Evolutionary conservation across 1,284 basidiomycete genomes (phyloP).

Genomic region (Trichosporon coremiiforme): DNA sequence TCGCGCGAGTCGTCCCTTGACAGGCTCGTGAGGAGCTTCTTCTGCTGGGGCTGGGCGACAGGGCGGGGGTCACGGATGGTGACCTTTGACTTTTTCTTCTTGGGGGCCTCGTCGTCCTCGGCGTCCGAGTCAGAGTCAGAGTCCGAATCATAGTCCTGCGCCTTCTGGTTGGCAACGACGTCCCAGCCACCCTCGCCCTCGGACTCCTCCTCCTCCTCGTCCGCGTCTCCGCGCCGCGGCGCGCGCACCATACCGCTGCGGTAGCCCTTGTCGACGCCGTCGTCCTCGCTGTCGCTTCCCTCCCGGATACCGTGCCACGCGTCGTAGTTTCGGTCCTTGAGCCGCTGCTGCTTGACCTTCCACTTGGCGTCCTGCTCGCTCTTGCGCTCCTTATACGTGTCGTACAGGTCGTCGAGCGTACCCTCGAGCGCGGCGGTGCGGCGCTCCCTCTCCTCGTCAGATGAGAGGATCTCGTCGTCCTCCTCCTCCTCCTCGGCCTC

Average conservation of each 20-base stretch:
- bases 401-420: conserved; percentile 85
- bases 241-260: conserved; percentile 37
- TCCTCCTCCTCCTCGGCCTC: conserved; percentile 42
- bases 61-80: conserved; percentile 27
- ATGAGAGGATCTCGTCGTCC: conserved; percentile 63
- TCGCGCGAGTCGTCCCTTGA: conserved; percentile 46
- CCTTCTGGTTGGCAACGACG: conserved; percentile 66
- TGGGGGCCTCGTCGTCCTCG: conserved; percentile 26
- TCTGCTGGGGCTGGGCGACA: conserved; percentile 48
- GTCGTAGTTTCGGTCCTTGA: conserved; percentile 68
- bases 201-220: conserved; percentile 63
- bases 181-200: conserved; percentile 73
- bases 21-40: conserved; percentile 50
- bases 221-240: conserved; percentile 46
- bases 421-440: conserved; percentile 72
- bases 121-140: conserved; percentile 48
- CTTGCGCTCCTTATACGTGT: conserved; percentile 79
- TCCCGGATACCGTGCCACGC: conserved; percentile 74
- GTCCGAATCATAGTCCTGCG: conserved; percentile 60
- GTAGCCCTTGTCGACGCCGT: conserved; percentile 53
- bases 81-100: conserved; percentile 28
- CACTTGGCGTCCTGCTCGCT: conserved; percentile 86
- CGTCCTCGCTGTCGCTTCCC: conserved; percentile 48
- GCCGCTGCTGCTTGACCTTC: conserved; percentile 79
- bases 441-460: conserved; percentile 71